These are phyloP conservation scores for Clarireedia hainanense DNA, from an alignment of 2,329 filamentous ascomycete species.

Conservation along the genomic window DNA sequence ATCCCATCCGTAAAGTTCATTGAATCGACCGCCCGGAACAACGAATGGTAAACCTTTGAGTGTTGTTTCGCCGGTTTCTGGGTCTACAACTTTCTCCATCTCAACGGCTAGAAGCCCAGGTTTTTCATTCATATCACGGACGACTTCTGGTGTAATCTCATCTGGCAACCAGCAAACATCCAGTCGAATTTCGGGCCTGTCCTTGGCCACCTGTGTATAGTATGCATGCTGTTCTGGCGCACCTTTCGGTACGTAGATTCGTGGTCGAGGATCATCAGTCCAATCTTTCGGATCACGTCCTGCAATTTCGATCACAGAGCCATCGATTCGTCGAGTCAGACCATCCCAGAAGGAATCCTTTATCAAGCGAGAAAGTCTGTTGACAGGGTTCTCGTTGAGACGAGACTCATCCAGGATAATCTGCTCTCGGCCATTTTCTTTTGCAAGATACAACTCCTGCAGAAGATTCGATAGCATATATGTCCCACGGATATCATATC, in stretches of 20 bases:
- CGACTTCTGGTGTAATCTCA: conserved; percentile 71
- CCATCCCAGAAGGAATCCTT: conserved; percentile 88
- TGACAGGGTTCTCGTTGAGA: conserved; percentile 91
- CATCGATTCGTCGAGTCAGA: conserved; percentile 83
- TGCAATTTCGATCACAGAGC: conserved; percentile 75
- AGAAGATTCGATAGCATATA: conserved; percentile 97
- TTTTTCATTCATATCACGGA: conserved; percentile 75
- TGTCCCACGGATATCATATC: conserved; percentile 85
- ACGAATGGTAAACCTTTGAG: conserved; percentile 83
- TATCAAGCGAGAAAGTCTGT: conserved; percentile 78
- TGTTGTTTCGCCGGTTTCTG: conserved; percentile 59
- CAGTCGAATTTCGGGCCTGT: conserved; percentile 74
- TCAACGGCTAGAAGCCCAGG: conserved; percentile 85
- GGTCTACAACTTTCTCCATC: conserved; percentile 69
- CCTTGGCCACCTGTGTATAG: conserved; percentile 71
- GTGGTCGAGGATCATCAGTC: conserved; percentile 79
- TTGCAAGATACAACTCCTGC: conserved; percentile 87
- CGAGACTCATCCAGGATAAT: conserved; percentile 88
- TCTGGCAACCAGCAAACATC: conserved; percentile 77
- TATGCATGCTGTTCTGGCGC: conserved; percentile 85
- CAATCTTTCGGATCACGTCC: conserved; percentile 91
- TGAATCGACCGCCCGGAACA: conserved; percentile 96
- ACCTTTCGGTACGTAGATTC: conserved; percentile 82
- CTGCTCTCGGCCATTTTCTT: conserved; percentile 81
- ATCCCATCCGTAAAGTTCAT: conserved; percentile 98